phyloP scores from a whole-genome alignment of 345 rosid species.

The Litchi chinensis region DNA sequence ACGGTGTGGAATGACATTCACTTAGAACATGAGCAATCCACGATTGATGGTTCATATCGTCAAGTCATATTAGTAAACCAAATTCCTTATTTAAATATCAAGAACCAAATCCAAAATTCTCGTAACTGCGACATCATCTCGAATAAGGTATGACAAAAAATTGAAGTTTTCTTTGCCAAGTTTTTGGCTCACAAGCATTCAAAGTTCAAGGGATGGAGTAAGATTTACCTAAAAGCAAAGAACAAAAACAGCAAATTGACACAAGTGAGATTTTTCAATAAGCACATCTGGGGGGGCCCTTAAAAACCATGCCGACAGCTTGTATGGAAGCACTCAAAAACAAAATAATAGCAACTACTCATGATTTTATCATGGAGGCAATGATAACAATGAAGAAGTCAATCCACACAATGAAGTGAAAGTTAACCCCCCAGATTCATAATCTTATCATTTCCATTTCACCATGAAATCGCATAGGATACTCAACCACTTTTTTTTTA shows the following conservation, averaged over 20 bases:
- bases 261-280: slow-evolving; percentile 19
- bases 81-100: no score
- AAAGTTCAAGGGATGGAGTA: background rate
- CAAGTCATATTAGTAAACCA: background rate
- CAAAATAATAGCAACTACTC: slow-evolving; percentile 26
- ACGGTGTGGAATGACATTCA: background rate
- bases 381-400: slow-evolving; percentile 54
- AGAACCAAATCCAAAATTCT: background rate
- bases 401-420: slow-evolving; percentile 44
- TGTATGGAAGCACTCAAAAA: slow-evolving; percentile 35
- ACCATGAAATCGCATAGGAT: slow-evolving; percentile 47
- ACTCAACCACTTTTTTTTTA: slow-evolving; percentile 41
- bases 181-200: background rate
- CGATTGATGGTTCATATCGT: background rate
- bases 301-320: slow-evolving; percentile 21
- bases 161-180: background rate
- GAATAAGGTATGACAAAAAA: background rate
- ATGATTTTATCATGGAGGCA: slow-evolving; percentile 39
- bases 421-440: slow-evolving; percentile 27
- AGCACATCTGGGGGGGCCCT: slow-evolving; percentile 31
- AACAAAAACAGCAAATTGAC: background rate
- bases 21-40: background rate
- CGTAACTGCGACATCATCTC: background rate
- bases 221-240: background rate
- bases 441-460: slow-evolving; percentile 21